phyloP scores from a whole-genome alignment of 2,329 filamentous ascomycete genomes.

The Colletotrichum noveboracense region DNA sequence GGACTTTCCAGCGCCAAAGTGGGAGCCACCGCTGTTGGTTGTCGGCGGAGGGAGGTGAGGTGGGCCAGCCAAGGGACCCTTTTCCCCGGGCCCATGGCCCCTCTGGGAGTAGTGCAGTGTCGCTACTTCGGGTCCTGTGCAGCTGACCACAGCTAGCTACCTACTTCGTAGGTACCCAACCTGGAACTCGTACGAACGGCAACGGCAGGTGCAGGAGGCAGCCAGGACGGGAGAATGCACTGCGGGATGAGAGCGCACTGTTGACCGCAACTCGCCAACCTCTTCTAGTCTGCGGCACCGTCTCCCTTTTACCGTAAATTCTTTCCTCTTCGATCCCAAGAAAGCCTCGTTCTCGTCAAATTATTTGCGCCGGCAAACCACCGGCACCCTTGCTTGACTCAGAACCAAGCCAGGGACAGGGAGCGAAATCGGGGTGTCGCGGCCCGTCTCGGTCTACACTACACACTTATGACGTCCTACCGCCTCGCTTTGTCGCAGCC shows the following conservation, averaged over 20 bases:
- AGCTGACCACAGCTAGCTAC: not conserved
- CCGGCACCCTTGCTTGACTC: constrained; percentile 17
- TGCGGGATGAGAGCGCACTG: not conserved
- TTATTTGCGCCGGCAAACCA: not conserved
- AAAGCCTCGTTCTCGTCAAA: constrained; percentile 3
- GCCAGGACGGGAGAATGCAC: not conserved
- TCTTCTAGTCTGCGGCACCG: not conserved
- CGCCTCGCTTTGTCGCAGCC: not conserved
- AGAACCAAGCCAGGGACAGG: constrained; percentile 7
- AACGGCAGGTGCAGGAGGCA: not conserved
- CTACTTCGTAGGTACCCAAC: not conserved
- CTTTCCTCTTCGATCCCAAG: not conserved
- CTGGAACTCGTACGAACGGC: not conserved
- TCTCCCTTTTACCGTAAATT: not conserved
- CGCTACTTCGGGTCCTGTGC: not conserved
- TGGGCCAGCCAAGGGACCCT: not conserved
- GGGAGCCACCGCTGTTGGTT: not conserved
- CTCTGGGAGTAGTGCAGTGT: not conserved
- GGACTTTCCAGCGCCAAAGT: not conserved
- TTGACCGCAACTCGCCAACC: constrained; percentile 14
- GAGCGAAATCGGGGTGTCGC: constrained; percentile 9
- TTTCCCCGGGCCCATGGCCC: not conserved
- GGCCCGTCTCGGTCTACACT: not conserved
- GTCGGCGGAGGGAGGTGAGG: not conserved
- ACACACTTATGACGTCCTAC: constrained; percentile 16